Percentiles rank a stretch among this genome's conserved stretches.
Conservation (phyloP, 1,139 yeast genomes). For the Taphrina sp. region DNA sequence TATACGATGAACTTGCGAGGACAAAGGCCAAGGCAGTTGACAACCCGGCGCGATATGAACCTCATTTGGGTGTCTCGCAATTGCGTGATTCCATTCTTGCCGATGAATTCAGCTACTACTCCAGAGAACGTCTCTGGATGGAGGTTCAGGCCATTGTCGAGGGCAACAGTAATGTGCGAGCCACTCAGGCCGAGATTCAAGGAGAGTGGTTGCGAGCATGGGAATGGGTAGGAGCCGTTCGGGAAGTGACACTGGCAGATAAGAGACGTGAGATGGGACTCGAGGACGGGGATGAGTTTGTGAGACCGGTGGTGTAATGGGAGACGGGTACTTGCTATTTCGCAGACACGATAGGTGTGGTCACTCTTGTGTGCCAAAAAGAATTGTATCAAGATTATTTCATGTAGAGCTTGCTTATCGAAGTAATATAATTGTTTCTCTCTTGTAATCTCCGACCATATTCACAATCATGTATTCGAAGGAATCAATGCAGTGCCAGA, state of each 20-base stretch:
- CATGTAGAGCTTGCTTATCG: too few relatives aligned
- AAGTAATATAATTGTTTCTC: too few relatives aligned
- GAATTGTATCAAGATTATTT: too few relatives aligned
- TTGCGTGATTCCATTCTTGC: slow-evolving; percentile 66
- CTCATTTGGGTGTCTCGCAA: slow-evolving; percentile 52
- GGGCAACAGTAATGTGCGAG: slow-evolving; percentile 60
- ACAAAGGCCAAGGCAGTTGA: slow-evolving; percentile 18
- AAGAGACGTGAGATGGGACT: slow-evolving; percentile 12
- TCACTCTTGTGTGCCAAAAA: too few relatives aligned
- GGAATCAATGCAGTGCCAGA: too few relatives aligned
- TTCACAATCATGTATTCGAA: too few relatives aligned
- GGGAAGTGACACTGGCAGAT: slow-evolving; percentile 12
- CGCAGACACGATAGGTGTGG: too few relatives aligned
- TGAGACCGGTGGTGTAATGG: slow-evolving; percentile 28
- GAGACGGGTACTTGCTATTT: too few relatives aligned
- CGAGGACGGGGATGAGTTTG: slow-evolving; percentile 22
- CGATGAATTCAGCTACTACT: slow-evolving; percentile 49
- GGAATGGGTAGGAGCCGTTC: slow-evolving; percentile 64
- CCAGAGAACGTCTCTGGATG: slow-evolving; percentile 60
- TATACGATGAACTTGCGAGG: slow-evolving; percentile 15
- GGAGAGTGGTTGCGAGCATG: slow-evolving; percentile 88
- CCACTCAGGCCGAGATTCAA: slow-evolving; percentile 64
- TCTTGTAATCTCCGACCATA: too few relatives aligned
- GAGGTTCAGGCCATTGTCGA: slow-evolving; percentile 62
- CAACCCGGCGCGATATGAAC: slow-evolving; percentile 21